Evolutionary conservation across 1,139 yeast genomes (phyloP).

Genomic region (Hanseniaspora sp.): DNA sequence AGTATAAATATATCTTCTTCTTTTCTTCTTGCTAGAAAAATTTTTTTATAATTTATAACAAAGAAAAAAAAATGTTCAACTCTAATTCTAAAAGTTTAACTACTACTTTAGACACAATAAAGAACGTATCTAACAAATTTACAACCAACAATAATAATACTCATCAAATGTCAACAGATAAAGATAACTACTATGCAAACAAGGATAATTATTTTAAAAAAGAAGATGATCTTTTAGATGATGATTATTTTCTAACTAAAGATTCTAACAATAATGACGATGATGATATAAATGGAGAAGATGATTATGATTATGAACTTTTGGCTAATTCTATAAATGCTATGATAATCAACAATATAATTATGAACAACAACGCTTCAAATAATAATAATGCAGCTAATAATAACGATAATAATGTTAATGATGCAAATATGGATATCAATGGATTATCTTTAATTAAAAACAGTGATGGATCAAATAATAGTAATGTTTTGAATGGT

Average conservation of each 20-base stretch:
- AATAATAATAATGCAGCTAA: neutral
- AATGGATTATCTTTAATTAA: neutral
- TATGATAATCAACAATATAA: constrained; percentile 12
- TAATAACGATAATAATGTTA: neutral
- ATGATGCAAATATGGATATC: neutral
- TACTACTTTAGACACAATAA: neutral
- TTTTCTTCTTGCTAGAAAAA: too few species aligned
- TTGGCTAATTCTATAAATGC: constrained; percentile 14
- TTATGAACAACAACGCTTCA: neutral
- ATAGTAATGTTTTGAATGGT: neutral
- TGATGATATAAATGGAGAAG: neutral
- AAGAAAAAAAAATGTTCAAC: neutral
- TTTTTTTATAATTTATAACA: too few species aligned
- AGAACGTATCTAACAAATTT: neutral
- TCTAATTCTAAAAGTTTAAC: neutral
- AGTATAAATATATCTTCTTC: too few species aligned
- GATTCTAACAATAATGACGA: neutral
- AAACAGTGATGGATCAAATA: neutral
- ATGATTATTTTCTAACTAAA: neutral
- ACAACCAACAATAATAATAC: neutral
- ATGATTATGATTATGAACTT: constrained; percentile 12
- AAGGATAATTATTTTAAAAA: constrained; percentile 12
- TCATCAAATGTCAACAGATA: neutral
- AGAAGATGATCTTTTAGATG: neutral
- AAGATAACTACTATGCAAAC: constrained; percentile 10